Evolutionary conservation across 441 rosid species (phyloP), one percentile per base, ranked within the genome.

Genomic region (Populus tomentosa): DNA sequence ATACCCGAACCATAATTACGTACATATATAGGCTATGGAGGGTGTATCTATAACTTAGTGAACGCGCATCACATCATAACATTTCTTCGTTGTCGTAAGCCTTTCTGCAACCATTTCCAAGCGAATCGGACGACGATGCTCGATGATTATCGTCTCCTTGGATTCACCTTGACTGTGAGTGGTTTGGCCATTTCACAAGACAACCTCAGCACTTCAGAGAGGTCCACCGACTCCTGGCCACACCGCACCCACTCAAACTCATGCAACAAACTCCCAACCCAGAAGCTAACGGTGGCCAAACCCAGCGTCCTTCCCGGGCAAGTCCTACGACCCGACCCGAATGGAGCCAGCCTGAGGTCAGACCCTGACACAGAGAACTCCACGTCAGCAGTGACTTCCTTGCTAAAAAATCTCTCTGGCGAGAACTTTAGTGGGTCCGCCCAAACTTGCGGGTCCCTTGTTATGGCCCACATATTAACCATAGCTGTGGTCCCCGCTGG

Each of bases 401-500:
- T 75, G 21, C 70, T 16, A 59, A 82, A 30, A 67, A 90, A 90
- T 73, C 94, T 85, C 75, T 90, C 88, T 1, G 90, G 90, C 79
- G 9, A 35, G 78, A 87, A 90, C 73, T 33, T 71, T 4, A 83
- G 73, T 6, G 93, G 88, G 73, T 89, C 84, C 72, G 1, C 79
- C 89, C 91, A 89, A 5, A 87, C 46, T 1, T 76, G 32, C 2
- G 89, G 90, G 84, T 89, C 93, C 84, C 89, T 67, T 14, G 82
- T 82, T 68, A 89, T 89, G 82, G 91, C 93, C 93, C 93, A 89
- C 88, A 90, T 90, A 80, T 90, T 90, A 26, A 90, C 94, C 90
- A 90, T 88, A 4, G 91, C 89, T 3, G 86, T 85, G 63, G 94
- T 88, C 50, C 89, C 88, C 0, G 81, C 82, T 0, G 94, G 92